These are phyloP conservation scores for Amborella trichopoda DNA, from an alignment of 164 flowering plant genomes.

Conservation along the genomic window DNA sequence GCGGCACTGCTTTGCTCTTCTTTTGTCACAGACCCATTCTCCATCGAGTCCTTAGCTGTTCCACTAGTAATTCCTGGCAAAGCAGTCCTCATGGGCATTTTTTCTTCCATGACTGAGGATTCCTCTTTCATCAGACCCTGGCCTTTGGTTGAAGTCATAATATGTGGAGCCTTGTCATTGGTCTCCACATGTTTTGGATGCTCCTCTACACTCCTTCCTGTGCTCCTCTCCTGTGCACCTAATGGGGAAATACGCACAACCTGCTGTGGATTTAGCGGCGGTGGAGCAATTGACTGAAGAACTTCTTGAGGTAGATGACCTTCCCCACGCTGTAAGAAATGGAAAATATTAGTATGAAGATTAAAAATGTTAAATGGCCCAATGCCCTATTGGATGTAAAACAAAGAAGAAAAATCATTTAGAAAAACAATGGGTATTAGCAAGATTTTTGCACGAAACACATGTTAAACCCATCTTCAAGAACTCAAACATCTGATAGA, in stretches of 20 bases:
- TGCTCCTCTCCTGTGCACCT: slow-evolving; percentile 32
- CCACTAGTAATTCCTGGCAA: slow-evolving; percentile 20
- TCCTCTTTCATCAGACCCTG: slow-evolving; percentile 35
- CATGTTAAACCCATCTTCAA: too few relatives aligned
- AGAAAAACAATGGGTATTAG: too few relatives aligned
- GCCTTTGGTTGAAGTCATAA: slow-evolving; percentile 19
- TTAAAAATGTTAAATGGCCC: too few relatives aligned
- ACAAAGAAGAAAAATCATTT: too few relatives aligned
- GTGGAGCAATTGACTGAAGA: slow-evolving; percentile 79
- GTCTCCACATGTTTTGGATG: slow-evolving; percentile 30
- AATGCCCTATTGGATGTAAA: too few relatives aligned
- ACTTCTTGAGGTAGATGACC: slow-evolving; percentile 80
- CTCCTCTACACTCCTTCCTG: slow-evolving; percentile 40
- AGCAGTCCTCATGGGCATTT: slow-evolving; percentile 20
- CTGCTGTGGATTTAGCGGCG: slow-evolving; percentile 76
- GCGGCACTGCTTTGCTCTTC: slow-evolving; percentile 34
- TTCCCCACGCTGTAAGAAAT: slow-evolving; percentile 69
- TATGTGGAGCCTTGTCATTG: slow-evolving; percentile 39
- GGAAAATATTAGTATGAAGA: not conserved
- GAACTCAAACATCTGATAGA: too few relatives aligned
- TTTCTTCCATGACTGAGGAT: slow-evolving; percentile 34
- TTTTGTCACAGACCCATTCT: slow-evolving; percentile 30
- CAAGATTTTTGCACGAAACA: too few relatives aligned
- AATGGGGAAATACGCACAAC: slow-evolving; percentile 25
- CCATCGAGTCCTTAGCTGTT: slow-evolving; percentile 25